Conservation (phyloP, 768 basidiomycete genomes). For the Suillus spraguei region DNA sequence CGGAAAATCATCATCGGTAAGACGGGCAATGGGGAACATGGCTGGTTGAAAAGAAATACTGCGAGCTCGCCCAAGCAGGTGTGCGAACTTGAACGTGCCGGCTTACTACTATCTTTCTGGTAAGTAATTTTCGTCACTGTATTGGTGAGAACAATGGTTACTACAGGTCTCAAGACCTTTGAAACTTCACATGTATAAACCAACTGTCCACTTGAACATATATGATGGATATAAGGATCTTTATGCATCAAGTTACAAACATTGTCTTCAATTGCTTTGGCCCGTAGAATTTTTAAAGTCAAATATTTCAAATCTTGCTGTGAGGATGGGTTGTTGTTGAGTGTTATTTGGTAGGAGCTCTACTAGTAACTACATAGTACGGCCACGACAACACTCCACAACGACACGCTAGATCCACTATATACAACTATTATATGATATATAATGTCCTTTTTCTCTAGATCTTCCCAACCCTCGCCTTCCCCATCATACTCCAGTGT, state of each 20-base stretch:
- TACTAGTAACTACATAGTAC: background rate
- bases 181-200: background rate
- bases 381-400: background rate
- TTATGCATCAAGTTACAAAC: background rate
- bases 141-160: slow-evolving; percentile 1
- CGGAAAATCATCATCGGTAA: slow-evolving; percentile 29
- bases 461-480: slow-evolving; percentile 31
- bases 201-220: background rate
- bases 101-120: background rate
- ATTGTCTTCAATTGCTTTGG: background rate
- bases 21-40: slow-evolving; percentile 20
- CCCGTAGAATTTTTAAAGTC: background rate
- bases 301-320: background rate
- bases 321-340: background rate
- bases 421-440: background rate
- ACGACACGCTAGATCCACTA: background rate
- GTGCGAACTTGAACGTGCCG: slow-evolving; percentile 2
- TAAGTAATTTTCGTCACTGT: background rate
- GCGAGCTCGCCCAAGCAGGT: background rate
- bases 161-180: background rate
- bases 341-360: background rate
- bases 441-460: slow-evolving; percentile 46
- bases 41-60: background rate
- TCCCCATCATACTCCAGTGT: slow-evolving; percentile 45
- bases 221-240: background rate